Evolutionary conservation across 2,329 filamentous ascomycete species (phyloP).

Genomic region (Hypocreales sp.): DNA sequence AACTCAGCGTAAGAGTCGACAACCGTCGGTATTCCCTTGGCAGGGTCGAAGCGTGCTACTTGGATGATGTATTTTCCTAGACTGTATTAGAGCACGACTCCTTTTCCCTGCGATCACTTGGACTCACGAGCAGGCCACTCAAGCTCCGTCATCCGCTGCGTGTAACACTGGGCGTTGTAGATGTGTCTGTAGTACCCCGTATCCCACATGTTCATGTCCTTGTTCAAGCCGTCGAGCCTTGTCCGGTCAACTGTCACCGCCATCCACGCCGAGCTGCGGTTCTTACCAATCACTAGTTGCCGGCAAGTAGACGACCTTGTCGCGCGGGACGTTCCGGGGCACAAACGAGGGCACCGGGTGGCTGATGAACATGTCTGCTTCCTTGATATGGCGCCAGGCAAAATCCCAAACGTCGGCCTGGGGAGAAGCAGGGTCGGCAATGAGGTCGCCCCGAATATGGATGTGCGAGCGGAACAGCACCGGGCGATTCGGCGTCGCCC

Average conservation of each 20-base stretch:
- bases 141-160: slow-evolving; percentile 42
- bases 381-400: slow-evolving; percentile 57
- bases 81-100: not conserved
- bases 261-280: not conserved
- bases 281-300: slow-evolving; percentile 58
- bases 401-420: too few species aligned
- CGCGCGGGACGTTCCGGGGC: slow-evolving; percentile 46
- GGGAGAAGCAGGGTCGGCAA: slow-evolving; percentile 48
- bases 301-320: slow-evolving; percentile 60
- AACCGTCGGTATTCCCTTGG: slow-evolving; percentile 68
- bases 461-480: slow-evolving; percentile 75
- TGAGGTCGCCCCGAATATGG: slow-evolving; percentile 62
- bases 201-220: slow-evolving; percentile 55
- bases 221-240: slow-evolving; percentile 66
- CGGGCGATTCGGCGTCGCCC: slow-evolving; percentile 53
- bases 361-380: slow-evolving; percentile 66
- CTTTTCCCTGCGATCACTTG: too few species aligned
- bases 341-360: slow-evolving; percentile 68
- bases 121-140: slow-evolving; percentile 34
- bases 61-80: slow-evolving; percentile 60
- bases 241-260: too few species aligned
- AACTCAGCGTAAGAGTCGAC: slow-evolving; percentile 64
- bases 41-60: slow-evolving; percentile 68
- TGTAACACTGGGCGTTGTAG: slow-evolving; percentile 49
- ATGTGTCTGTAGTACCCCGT: slow-evolving; percentile 57